Evolutionary conservation across 140 eudicot species (phyloP).

Genomic region (Anethum foeniculum): DNA sequence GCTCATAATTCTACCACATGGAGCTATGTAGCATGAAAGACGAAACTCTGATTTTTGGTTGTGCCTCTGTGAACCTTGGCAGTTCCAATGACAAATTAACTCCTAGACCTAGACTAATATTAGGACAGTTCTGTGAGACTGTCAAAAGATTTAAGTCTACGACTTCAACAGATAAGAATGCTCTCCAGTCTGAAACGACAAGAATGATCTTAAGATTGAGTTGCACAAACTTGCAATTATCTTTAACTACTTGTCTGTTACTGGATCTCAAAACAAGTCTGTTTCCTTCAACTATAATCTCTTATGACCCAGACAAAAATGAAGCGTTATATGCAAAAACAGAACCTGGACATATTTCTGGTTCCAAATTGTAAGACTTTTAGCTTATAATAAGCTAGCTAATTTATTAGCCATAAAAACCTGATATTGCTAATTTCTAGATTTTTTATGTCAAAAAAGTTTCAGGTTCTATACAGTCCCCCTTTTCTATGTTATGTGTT

Average conservation of each 20-base stretch:
- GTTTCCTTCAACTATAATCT: not conserved
- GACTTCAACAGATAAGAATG: not conserved
- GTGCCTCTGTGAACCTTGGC: not conserved
- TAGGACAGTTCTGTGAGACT: not conserved
- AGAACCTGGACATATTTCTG: not conserved
- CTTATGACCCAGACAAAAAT: not conserved
- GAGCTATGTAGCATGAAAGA: not conserved
- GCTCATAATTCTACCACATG: not conserved
- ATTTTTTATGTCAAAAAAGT: not conserved
- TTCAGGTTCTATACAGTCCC: not conserved
- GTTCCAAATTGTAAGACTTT: not conserved
- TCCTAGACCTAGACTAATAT: not conserved
- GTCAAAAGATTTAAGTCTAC: not conserved
- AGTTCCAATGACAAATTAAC: not conserved
- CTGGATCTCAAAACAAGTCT: not conserved
- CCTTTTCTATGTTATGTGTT: not conserved
- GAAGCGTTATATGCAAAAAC: not conserved
- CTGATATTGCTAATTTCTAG: not conserved
- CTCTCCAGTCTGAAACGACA: not conserved
- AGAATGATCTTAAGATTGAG: not conserved
- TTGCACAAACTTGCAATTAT: not conserved
- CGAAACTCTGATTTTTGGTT: not conserved
- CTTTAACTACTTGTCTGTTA: not conserved
- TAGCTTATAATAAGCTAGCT: not conserved
- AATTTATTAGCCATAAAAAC: not conserved